phyloP scores from a whole-genome alignment of 1,139 yeast species.

The Yamadazyma songkhlaensis region DNA sequence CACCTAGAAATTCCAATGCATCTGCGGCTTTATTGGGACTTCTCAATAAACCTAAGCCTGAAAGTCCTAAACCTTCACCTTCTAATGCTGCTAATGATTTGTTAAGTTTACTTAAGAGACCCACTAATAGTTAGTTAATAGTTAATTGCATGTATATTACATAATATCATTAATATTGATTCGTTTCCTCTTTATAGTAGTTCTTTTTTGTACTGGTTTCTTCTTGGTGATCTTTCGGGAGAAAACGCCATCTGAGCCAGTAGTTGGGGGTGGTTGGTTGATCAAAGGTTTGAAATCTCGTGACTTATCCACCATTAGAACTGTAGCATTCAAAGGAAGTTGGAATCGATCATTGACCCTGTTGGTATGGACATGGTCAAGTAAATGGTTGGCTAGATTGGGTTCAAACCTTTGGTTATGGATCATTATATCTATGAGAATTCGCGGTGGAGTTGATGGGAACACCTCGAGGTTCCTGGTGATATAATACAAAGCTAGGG shows the following conservation, averaged over 20 bases:
- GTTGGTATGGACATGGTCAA: slow-evolving; percentile 7
- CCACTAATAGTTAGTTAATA: slow-evolving; percentile 3
- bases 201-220: slow-evolving; percentile 5
- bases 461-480: slow-evolving; percentile 7
- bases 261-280: background rate
- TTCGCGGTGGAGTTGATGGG: slow-evolving; percentile 1
- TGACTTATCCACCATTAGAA: slow-evolving; percentile 9
- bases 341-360: slow-evolving; percentile 8
- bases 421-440: slow-evolving; percentile 22
- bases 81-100: slow-evolving; percentile 15
- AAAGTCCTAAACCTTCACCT: slow-evolving; percentile 8
- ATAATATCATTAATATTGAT: slow-evolving; percentile 4
- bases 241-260: slow-evolving; percentile 5
- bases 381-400: slow-evolving; percentile 6
- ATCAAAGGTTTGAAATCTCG: slow-evolving; percentile 7
- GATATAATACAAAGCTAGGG: slow-evolving; percentile 22
- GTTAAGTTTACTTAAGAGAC: slow-evolving; percentile 12
- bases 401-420: slow-evolving; percentile 9
- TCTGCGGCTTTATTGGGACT: slow-evolving; percentile 17
- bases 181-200: slow-evolving; percentile 7
- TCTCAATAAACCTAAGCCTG: slow-evolving; percentile 10
- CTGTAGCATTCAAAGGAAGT: slow-evolving; percentile 1
- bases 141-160: slow-evolving; percentile 2
- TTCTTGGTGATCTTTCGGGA: slow-evolving; percentile 5
- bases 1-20: slow-evolving; percentile 10